Evolutionary conservation across 306 rosid genomes (phyloP).

Genomic region (Cicer chorassanicum): DNA sequence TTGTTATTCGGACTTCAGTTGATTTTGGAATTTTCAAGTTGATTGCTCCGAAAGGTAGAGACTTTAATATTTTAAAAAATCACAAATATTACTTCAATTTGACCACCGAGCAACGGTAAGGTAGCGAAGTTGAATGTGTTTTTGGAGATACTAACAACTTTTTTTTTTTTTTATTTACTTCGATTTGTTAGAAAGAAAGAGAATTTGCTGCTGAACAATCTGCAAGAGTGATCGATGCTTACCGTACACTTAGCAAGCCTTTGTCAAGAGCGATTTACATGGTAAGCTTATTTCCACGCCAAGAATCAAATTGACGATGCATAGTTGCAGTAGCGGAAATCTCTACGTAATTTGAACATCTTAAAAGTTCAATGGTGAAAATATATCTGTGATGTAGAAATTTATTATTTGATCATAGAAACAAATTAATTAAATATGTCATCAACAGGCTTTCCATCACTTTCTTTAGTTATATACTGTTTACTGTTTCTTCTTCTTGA

Average conservation of each 20-base stretch:
- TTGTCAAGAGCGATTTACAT: conserved; percentile 79
- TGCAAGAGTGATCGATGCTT: conserved; percentile 90
- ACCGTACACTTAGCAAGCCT: conserved; percentile 76
- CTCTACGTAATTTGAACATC: conserved; percentile 19
- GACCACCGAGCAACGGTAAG: neutral
- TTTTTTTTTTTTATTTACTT: conserved; percentile 24
- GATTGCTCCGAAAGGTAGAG: no score
- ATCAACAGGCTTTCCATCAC: neutral
- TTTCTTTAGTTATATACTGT: neutral
- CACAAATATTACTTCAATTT: no score
- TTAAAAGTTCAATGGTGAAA: conserved; percentile 36
- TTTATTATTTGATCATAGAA: conserved; percentile 13
- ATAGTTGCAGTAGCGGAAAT: conserved; percentile 12
- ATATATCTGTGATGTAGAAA: neutral
- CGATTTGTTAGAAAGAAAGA: conserved; percentile 70
- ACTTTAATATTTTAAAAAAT: no score
- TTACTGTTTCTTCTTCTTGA: conserved; percentile 31
- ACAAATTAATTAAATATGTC: conserved; percentile 20
- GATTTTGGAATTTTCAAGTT: no score
- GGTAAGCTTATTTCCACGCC: conserved; percentile 54
- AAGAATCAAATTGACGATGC: conserved; percentile 26
- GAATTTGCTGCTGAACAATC: conserved; percentile 93
- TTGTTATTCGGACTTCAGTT: no score
- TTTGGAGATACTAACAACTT: conserved; percentile 25
- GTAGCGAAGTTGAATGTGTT: conserved; percentile 32